Evolutionary conservation across 768 basidiomycete genomes (phyloP).

Genomic region (Rhodotorula babjevae): DNA sequence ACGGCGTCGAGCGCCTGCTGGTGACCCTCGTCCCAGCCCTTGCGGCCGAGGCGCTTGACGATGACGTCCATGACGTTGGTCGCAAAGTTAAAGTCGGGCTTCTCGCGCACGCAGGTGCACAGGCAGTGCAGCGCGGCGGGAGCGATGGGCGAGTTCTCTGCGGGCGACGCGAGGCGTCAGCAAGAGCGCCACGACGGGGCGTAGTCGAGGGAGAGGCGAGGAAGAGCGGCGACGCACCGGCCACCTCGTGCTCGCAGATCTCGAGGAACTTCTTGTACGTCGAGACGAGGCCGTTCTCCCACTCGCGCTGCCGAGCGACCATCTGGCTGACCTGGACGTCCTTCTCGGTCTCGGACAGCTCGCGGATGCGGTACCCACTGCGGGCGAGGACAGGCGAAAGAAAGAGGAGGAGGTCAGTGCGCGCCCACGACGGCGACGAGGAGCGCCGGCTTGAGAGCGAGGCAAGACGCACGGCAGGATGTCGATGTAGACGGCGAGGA

Average conservation of each 20-base stretch:
- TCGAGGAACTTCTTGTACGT: conserved; percentile 86
- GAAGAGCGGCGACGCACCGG: conserved; percentile 54
- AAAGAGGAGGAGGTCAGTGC: neutral
- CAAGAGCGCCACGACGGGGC: neutral
- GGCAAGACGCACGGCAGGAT: conserved; percentile 61
- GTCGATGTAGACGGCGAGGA: conserved; percentile 91
- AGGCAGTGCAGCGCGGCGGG: conserved; percentile 76
- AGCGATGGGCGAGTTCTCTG: conserved; percentile 44
- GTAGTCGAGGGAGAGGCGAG: neutral
- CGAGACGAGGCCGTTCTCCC: conserved; percentile 85
- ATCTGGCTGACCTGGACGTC: conserved; percentile 89
- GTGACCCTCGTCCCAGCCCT: conserved; percentile 84
- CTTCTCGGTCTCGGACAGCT: conserved; percentile 83
- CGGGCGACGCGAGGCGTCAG: neutral
- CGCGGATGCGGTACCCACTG: conserved; percentile 81
- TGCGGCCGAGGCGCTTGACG: conserved; percentile 73
- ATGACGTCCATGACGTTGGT: conserved; percentile 84
- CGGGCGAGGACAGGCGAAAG: neutral
- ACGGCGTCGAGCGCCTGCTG: conserved; percentile 77
- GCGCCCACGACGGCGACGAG: no score
- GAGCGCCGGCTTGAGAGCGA: no score
- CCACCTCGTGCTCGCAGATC: conserved; percentile 76
- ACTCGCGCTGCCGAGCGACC: conserved; percentile 82
- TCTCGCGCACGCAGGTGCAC: conserved; percentile 74
- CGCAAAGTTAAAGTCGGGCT: conserved; percentile 95